Conservation (phyloP, 2,329 filamentous ascomycete species). For the Amauroascus verrucosus region DNA sequence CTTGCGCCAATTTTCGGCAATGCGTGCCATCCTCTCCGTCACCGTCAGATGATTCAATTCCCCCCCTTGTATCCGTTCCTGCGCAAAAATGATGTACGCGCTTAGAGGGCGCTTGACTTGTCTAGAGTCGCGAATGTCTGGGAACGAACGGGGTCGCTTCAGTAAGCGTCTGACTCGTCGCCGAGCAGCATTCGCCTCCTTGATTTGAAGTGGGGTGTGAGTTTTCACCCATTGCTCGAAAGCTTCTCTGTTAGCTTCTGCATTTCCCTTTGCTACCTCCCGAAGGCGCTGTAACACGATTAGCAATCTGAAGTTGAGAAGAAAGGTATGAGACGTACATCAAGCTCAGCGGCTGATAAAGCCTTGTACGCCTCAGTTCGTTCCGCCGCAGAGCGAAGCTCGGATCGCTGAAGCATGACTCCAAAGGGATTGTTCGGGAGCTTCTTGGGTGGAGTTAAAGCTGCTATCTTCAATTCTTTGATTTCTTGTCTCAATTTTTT, state of each 20-base stretch:
- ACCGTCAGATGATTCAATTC: constrained; percentile 40
- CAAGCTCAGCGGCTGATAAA: constrained; percentile 25
- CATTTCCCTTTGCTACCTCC: constrained; percentile 41
- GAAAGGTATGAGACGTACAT: constrained; percentile 25
- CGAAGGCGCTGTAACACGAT: constrained; percentile 41
- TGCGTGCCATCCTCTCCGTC: constrained; percentile 25
- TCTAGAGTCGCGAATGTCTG: constrained; percentile 45
- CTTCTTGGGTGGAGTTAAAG: constrained; percentile 29
- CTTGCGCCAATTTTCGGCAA: constrained; percentile 20
- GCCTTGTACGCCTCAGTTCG: constrained; percentile 25
- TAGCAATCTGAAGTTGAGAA: not conserved
- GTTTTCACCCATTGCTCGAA: constrained; percentile 46
- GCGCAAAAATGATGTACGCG: constrained; percentile 37
- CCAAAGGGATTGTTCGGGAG: constrained; percentile 22
- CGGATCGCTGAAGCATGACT: constrained; percentile 19
- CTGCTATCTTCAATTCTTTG: constrained; percentile 26
- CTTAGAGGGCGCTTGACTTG: constrained; percentile 35
- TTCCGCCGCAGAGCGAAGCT: constrained; percentile 13
- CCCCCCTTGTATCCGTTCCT: constrained; percentile 34
- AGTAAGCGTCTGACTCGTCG: constrained; percentile 22
- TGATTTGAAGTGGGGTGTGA: constrained; percentile 49
- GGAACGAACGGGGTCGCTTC: constrained; percentile 16
- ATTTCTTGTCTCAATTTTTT: constrained; percentile 7
- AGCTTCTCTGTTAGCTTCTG: constrained; percentile 33
- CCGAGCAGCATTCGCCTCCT: constrained; percentile 50